A percentile compares a stretch with the other conserved stretches of the same genome.
These are phyloP conservation scores for Pyricularia sp. DNA, from an alignment of 2,329 filamentous ascomycete species.

Conservation along the genomic window DNA sequence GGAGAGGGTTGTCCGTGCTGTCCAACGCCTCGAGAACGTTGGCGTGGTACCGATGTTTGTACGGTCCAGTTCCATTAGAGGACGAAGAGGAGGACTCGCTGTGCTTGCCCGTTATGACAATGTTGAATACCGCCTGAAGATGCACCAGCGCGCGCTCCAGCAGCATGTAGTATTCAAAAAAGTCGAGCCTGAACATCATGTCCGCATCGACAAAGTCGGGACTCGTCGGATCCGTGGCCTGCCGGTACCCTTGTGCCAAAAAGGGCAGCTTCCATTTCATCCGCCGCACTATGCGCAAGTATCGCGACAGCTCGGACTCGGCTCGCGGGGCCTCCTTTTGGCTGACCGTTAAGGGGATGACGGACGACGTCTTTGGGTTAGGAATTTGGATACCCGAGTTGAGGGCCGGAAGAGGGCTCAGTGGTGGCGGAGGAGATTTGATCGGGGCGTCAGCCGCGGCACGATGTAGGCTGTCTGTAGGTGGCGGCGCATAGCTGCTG, in stretches of 20 bases:
- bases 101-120: conserved; percentile 28
- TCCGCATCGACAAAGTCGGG: conserved; percentile 33
- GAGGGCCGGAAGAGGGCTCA: neutral
- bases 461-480: neutral
- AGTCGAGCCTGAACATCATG: conserved; percentile 66
- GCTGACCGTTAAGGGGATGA: neutral
- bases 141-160: conserved; percentile 59
- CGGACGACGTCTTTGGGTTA: neutral
- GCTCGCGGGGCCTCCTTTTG: conserved; percentile 5
- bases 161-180: conserved; percentile 63
- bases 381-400: neutral
- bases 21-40: conserved; percentile 54
- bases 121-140: conserved; percentile 49
- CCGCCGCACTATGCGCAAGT: conserved; percentile 46
- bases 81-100: conserved; percentile 13
- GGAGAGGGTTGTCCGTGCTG: conserved; percentile 41
- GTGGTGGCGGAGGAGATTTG: neutral
- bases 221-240: conserved; percentile 24
- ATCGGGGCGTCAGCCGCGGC: neutral
- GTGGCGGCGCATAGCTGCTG: neutral
- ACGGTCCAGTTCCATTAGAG: neutral
- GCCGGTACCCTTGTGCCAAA: conserved; percentile 41
- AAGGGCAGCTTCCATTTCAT: conserved; percentile 52
- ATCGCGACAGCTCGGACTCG: conserved; percentile 35
- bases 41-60: conserved; percentile 44